Evolutionary conservation across 805 yeast species (phyloP), one percentile per base, ranked within the genome.

Genomic region (Lachancea waltii): DNA sequence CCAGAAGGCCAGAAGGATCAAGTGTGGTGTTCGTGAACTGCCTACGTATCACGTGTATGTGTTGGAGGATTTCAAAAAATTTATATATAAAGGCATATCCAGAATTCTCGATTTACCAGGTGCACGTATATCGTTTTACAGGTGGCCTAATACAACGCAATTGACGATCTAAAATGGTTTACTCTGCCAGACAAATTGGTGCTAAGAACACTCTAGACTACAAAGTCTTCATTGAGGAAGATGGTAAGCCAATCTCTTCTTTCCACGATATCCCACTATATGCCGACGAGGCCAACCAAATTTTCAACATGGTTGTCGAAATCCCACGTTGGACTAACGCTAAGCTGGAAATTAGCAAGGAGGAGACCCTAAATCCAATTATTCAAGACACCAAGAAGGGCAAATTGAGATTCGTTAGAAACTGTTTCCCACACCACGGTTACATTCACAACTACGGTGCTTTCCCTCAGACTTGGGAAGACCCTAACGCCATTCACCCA

Each of bases 291-390:
- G 89, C 85, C 60, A 83, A 85, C 71, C 80, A 89, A 57, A 75
- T 89, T 54, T 72, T 83, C 51, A 84, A 83, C 75, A 81, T 85
- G 84, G 73, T 92, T 54, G 97, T 92, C 47, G 98, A 92, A 69
- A 87, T 92, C 50, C 98, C 98, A 62, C 83, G 97, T 67, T 90
- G 97, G 97, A 76, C 95, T 59, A 92, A 92, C 63, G 97, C 97
- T 49, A 92, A 92, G 73, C 73, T 89, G 64, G 98, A 92, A 68
- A 87, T 89, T 66, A 77, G 83, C 64, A 89, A 87, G 70, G 95
- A 84, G 55, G 69, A 69, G 53, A 66, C 75, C 32, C 73, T 87
- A 62, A 92, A 92, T 73, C 98, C 98, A 56, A 92, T 92, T 54
- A 72, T 85, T 46, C 98, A 92, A 72, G 98, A 92, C 68, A 85